phyloP scores from a whole-genome alignment of 164 flowering plant species.

The Liriodendron chinense region DNA sequence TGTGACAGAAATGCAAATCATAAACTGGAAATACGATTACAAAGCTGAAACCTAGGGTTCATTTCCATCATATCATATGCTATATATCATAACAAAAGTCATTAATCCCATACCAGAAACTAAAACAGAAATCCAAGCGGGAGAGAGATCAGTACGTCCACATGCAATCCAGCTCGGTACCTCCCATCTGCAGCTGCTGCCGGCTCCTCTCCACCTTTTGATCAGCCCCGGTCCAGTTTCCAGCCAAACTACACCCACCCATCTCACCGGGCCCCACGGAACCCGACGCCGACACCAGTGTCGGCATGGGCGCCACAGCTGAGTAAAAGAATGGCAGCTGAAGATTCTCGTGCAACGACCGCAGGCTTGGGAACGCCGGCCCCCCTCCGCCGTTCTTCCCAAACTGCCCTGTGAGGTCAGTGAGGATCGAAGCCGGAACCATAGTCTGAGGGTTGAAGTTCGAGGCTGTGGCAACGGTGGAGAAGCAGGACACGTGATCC shows the following conservation, averaged over 20 bases:
- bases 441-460: conserved; percentile 5
- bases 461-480: conserved; percentile 42
- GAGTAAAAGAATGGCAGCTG: conserved; percentile 57
- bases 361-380: conserved; percentile 43
- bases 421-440: neutral
- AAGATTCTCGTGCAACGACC: conserved; percentile 75
- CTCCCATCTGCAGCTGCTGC: conserved; percentile 21
- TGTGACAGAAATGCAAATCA: too few species aligned
- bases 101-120: too few species aligned
- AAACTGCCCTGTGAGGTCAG: conserved; percentile 7
- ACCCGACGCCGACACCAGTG: neutral
- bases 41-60: too few species aligned
- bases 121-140: too few species aligned
- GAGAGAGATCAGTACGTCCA: conserved; percentile 46
- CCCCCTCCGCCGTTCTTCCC: conserved; percentile 18
- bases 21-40: too few species aligned
- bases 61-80: too few species aligned
- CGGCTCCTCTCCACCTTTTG: conserved; percentile 17
- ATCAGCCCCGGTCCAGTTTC: conserved; percentile 28
- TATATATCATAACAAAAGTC: too few species aligned
- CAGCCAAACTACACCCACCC: conserved; percentile 14
- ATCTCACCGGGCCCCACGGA: neutral
- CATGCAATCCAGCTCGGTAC: conserved; percentile 74
- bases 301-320: conserved; percentile 14
- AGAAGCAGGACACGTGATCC: conserved; percentile 99